Percentiles rank a stretch among this genome's conserved stretches.
These are phyloP conservation scores for Termitomyces bulborhizus DNA, from an alignment of 768 basidiomycete genomes.

Conservation along the genomic window DNA sequence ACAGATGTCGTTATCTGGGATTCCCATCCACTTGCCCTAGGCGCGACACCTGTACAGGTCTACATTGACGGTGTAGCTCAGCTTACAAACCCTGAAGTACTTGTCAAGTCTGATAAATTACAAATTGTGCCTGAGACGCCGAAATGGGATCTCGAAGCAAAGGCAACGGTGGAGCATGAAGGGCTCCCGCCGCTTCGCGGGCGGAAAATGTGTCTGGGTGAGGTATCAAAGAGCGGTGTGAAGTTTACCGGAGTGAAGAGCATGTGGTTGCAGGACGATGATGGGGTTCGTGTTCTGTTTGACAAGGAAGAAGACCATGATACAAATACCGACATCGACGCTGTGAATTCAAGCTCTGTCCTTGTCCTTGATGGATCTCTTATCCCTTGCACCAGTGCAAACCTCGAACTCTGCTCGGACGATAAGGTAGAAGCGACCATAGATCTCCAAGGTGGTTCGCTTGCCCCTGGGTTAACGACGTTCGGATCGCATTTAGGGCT, in stretches of 20 bases:
- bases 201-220: conserved; percentile 15
- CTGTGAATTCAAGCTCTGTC: conserved; percentile 20
- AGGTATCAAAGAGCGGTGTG: conserved; percentile 27
- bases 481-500: conserved; percentile 63
- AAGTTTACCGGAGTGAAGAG: conserved; percentile 50
- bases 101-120: conserved; percentile 38
- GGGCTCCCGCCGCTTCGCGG: conserved; percentile 65
- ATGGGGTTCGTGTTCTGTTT: conserved; percentile 18
- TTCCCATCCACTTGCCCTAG: conserved; percentile 70
- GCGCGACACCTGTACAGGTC: conserved; percentile 76
- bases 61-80: conserved; percentile 83
- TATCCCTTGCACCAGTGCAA: conserved; percentile 30
- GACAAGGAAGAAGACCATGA: conserved; percentile 11
- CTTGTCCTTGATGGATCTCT: conserved; percentile 51
- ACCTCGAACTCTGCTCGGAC: conserved; percentile 2
- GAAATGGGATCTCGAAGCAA: conserved; percentile 55
- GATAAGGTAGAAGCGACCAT: conserved; percentile 21
- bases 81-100: conserved; percentile 25
- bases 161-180: conserved; percentile 48
- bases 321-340: neutral
- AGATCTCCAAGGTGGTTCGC: conserved; percentile 59
- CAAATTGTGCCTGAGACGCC: conserved; percentile 52
- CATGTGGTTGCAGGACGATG: conserved; percentile 21
- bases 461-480: conserved; percentile 56
- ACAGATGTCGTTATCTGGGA: conserved; percentile 60